Percentiles rank a stretch among this genome's conserved stretches.
These are phyloP conservation scores for Pythium volutum DNA, from an alignment of 352 stramenopile species.

Conservation along the genomic window DNA sequence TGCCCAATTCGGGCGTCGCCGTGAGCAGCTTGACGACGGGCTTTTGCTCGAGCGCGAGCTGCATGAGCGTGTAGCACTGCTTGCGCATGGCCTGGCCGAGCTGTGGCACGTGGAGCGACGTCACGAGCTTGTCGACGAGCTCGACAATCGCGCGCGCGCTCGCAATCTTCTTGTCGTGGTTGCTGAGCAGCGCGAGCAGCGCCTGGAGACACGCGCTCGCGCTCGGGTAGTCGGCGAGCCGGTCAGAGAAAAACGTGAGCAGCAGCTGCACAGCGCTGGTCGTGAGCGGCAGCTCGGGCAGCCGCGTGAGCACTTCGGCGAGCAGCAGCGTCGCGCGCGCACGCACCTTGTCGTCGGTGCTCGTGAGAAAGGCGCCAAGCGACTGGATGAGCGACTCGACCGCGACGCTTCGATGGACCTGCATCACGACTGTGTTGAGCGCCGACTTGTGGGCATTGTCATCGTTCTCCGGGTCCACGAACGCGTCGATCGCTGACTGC, in stretches of 20 bases:
- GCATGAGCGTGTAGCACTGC: slow-evolving; percentile 80
- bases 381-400: slow-evolving; percentile 82
- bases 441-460: slow-evolving; percentile 81
- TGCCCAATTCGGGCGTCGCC: slow-evolving; percentile 28
- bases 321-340: slow-evolving; percentile 79
- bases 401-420: slow-evolving; percentile 71
- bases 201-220: slow-evolving; percentile 73
- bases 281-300: slow-evolving; percentile 81
- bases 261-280: slow-evolving; percentile 70
- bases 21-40: slow-evolving; percentile 53
- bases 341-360: slow-evolving; percentile 74
- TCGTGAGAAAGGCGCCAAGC: slow-evolving; percentile 70
- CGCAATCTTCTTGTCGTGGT: slow-evolving; percentile 62
- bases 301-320: slow-evolving; percentile 84
- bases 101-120: slow-evolving; percentile 71
- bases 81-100: slow-evolving; percentile 85
- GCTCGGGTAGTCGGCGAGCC: slow-evolving; percentile 82
- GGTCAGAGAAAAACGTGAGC: slow-evolving; percentile 82
- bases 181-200: slow-evolving; percentile 64
- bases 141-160: slow-evolving; percentile 45
- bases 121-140: slow-evolving; percentile 64
- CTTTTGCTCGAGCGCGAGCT: slow-evolving; percentile 61
- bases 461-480: slow-evolving; percentile 83
- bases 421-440: slow-evolving; percentile 87
- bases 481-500: slow-evolving; percentile 80